Conservation (phyloP, 768 basidiomycete genomes). For the Kwoniella heveanensis region DNA sequence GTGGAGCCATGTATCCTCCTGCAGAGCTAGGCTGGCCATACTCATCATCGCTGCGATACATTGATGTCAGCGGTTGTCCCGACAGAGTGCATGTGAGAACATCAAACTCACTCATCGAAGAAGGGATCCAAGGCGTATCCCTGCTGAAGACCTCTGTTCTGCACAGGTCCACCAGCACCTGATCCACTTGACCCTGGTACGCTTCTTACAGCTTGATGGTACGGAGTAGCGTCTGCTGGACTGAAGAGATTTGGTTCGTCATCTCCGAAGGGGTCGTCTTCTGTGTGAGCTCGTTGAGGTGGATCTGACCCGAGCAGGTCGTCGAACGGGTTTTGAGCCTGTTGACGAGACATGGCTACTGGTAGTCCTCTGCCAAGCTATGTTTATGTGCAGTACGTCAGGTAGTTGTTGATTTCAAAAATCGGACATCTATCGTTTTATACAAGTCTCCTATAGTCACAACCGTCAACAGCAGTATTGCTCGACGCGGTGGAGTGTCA, state of each 20-base stretch:
- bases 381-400: too few relatives aligned
- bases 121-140: conserved; percentile 52
- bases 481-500: neutral
- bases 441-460: too few relatives aligned
- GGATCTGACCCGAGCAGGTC: conserved; percentile 40
- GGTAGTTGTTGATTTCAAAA: too few relatives aligned
- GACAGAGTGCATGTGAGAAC: neutral
- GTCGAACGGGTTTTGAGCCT: conserved; percentile 48
- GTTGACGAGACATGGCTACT: conserved; percentile 16
- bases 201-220: conserved; percentile 6
- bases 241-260: conserved; percentile 30
- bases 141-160: conserved; percentile 27
- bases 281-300: conserved; percentile 17
- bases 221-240: conserved; percentile 8
- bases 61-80: neutral
- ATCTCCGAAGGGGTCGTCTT: conserved; percentile 44
- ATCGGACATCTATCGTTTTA: too few relatives aligned
- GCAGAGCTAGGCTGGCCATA: conserved; percentile 39
- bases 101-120: conserved; percentile 52
- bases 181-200: neutral
- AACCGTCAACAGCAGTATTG: neutral
- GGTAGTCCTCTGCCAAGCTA: too few relatives aligned
- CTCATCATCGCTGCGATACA: conserved; percentile 46
- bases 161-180: neutral
- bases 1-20: conserved; percentile 42